Base-by-base conservation (phyloP, 2,329 filamentous ascomycete species). In the Penicillium sp. region DNA sequence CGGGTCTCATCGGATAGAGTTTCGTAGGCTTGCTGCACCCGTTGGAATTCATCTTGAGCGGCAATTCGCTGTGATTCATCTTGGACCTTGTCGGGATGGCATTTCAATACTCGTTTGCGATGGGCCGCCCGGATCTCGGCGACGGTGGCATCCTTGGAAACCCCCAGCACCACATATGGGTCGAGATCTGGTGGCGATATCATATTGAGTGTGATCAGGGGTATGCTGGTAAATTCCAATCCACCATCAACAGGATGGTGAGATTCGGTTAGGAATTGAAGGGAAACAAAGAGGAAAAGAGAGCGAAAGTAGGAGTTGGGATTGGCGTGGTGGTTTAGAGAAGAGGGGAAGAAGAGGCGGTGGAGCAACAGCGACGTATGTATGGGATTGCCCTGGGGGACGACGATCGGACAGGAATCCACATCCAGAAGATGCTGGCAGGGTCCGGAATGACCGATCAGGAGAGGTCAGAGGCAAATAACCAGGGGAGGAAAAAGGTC, bases 11-110 rank as follows among this genome's bases (percentile, higher is more conserved):
- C 89, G 71, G 87, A 91, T 62, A 99, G 85, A 33, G 95, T 83
- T 78, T 98, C 95, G 78, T 97, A 99, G 54, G 95, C 93, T 70
- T 93, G 87, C 76, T 97, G 93, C 37, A 98, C 91, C 74, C 87
- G 88, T 78, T 97, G 93, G 72, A 98, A 99, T 77, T 96, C 89
- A 69, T 92, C 89, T 69, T 91, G 87, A 76, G 93, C 96, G 69
- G 87, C 81, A 61, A 87, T 86, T 78, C 95, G 96, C 70, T 90
- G 81, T 16, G 86, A 82, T 56, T 89, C 87, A 71, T 96, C 87
- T 67, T 92, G 89, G 64, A 96, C 87, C 80, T 97, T 96, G 82
- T 97, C 93, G 37, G 93, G 93, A 70, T 97, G 93, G 73, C 90
- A 93, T 76, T 91, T 92, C 68, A 97, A 85, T 38, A 92, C 91